phyloP scores from a whole-genome alignment of 192 early-diverging fungal genomes.

The Backusella luteola region DNA sequence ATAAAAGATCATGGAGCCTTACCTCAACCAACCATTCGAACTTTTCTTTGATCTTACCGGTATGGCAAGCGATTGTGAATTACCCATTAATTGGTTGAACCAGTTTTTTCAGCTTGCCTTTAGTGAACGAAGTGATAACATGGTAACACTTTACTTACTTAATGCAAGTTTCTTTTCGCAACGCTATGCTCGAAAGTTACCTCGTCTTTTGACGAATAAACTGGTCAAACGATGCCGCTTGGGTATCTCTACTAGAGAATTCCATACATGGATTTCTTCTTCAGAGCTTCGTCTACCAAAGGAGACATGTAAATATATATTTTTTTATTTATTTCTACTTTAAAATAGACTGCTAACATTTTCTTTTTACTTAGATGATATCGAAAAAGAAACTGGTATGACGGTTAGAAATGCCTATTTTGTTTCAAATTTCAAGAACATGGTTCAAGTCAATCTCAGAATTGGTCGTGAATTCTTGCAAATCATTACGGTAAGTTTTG shows the following conservation, averaged over 20 bases:
- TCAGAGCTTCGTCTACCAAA: conserved; percentile 76
- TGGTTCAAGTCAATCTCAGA: conserved; percentile 74
- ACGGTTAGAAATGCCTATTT: conserved; percentile 59
- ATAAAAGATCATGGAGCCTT: conserved; percentile 55
- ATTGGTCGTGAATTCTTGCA: conserved; percentile 78
- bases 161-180: conserved; percentile 74
- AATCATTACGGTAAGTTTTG: conserved; percentile 51
- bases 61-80: conserved; percentile 73
- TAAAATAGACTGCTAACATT: background rate
- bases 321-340: too few relatives aligned
- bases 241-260: conserved; percentile 56
- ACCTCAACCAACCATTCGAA: conserved; percentile 70
- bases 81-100: conserved; percentile 68
- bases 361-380: conserved; percentile 36
- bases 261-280: conserved; percentile 65
- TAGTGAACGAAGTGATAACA: conserved; percentile 53
- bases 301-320: conserved; percentile 41
- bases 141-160: conserved; percentile 69
- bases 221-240: conserved; percentile 64
- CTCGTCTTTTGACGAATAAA: conserved; percentile 41
- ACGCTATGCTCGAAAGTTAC: conserved; percentile 55
- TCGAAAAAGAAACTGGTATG: conserved; percentile 66
- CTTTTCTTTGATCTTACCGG: conserved; percentile 78
- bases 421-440: conserved; percentile 54
- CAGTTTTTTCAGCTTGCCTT: conserved; percentile 71